These are phyloP conservation scores for Cicer arietinum DNA, from an alignment of 306 rosid genomes.

Conservation along the genomic window DNA sequence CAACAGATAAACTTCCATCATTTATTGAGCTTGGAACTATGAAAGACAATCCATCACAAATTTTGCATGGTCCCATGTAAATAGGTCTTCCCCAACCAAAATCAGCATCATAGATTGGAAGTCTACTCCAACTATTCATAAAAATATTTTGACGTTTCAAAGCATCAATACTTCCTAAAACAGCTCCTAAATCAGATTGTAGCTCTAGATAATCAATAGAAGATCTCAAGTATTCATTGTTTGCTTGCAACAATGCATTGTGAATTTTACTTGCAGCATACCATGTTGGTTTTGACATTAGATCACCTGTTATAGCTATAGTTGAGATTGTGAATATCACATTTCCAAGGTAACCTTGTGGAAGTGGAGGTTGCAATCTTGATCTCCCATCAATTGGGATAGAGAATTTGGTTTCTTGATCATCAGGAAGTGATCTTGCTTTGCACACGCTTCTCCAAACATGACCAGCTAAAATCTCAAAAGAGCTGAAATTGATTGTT, in stretches of 20 bases:
- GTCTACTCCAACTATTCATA: slow-evolving; percentile 88
- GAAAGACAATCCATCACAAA: slow-evolving; percentile 79
- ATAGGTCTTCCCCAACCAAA: slow-evolving; percentile 98
- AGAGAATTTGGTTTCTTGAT: slow-evolving; percentile 74
- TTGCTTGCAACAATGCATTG: slow-evolving; percentile 64
- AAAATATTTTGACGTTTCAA: slow-evolving; percentile 89
- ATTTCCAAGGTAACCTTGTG: slow-evolving; percentile 85
- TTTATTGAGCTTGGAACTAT: slow-evolving; percentile 68
- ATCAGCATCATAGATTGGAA: slow-evolving; percentile 91
- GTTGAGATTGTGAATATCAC: slow-evolving; percentile 87
- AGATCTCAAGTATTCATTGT: slow-evolving; percentile 73
- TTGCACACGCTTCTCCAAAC: slow-evolving; percentile 74
- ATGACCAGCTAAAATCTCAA: slow-evolving; percentile 84
- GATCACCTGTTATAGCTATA: slow-evolving; percentile 65
- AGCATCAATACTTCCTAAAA: slow-evolving; percentile 77
- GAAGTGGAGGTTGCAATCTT: slow-evolving; percentile 79
- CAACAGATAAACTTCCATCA: slow-evolving; percentile 76
- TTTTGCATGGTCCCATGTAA: slow-evolving; percentile 96
- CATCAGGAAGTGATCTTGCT: slow-evolving; percentile 71
- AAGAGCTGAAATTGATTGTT: slow-evolving; percentile 68
- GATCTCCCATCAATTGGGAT: slow-evolving; percentile 87
- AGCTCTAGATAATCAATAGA: slow-evolving; percentile 85
- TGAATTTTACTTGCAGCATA: slow-evolving; percentile 80
- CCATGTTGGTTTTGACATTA: slow-evolving; percentile 78
- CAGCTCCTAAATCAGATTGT: slow-evolving; percentile 80